Evolutionary conservation across 2,329 filamentous ascomycete genomes (phyloP), one percentile per base, ranked within the genome.

Genomic region (Fusarium decemcellulare): DNA sequence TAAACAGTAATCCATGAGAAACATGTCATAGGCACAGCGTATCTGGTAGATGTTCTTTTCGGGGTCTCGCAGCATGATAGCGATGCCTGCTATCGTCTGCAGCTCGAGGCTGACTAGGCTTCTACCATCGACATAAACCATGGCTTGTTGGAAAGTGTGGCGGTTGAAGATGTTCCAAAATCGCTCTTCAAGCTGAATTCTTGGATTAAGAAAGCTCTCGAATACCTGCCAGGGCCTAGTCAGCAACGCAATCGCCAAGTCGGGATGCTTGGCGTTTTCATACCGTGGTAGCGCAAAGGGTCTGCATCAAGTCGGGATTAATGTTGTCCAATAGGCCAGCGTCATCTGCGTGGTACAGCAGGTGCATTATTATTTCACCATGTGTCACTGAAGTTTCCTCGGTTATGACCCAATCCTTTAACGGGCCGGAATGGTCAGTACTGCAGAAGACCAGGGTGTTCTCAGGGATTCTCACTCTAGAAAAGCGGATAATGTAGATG

Each of bases 401-500:
- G 23, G 3, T 23, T 5, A 23, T 23, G 23, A 23, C 23, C 23
- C 23, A 23, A 23, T 23, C 23, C 23, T 23, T 23, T 23, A 23
- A 23, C 23, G 5, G 23, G 23, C 23, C 23, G 5, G 23, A 5
- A 23, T 23, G 23, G 23, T 23, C 23, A 23, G 23, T 5, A 23
- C 16, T 37, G 15, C 5, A 27, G 23, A n/a, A 14, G 12, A 42
- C 29, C 5, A 15, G 16, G 8, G 3, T 23, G 18, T 18, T 9
- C 39, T 12, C 11, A 42, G 16, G 9, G 8, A 14, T 18, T 43
- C n/a, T 18, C 10, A 77, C 76, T 64, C 78, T 71, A 42, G 65
- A 72, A 40, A 79, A 68, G 64, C 76, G 72, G 14, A 78, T 54
- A 23, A 79, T 53, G 55, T 78, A 79, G 16, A 79, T 74, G 46